A percentile compares a stretch with the other conserved stretches of the same genome.
Evolutionary conservation across 257 asterid species (phyloP).

Genomic region (Rehmannia glutinosa): DNA sequence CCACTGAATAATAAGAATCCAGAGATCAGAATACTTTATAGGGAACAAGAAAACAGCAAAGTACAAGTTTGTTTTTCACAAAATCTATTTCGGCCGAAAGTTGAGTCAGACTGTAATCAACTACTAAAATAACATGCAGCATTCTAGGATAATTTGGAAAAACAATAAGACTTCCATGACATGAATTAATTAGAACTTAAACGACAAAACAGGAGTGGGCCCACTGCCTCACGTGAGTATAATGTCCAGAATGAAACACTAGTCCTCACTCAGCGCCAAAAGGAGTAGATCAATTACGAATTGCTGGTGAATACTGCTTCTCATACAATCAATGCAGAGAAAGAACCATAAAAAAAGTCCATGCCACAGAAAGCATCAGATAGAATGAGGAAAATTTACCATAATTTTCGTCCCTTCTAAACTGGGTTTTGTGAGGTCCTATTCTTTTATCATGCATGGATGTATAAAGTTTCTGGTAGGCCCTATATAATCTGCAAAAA

Average conservation of each 20-base stretch:
- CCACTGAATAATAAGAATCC: background rate
- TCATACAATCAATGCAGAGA: constrained; percentile 2
- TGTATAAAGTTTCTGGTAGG: constrained; percentile 69
- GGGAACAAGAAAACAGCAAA: background rate
- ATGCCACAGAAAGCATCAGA: background rate
- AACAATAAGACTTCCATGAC: background rate
- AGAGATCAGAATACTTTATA: background rate
- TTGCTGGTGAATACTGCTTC: background rate
- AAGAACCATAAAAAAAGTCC: background rate
- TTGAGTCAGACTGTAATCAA: background rate
- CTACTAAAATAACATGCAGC: background rate
- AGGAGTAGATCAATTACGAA: background rate
- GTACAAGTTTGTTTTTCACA: too few relatives aligned
- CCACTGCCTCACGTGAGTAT: background rate
- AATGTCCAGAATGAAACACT: background rate
- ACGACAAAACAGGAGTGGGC: background rate
- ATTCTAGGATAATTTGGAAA: too few relatives aligned
- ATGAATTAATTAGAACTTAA: background rate
- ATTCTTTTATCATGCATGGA: constrained; percentile 84
- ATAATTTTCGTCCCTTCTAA: constrained; percentile 88
- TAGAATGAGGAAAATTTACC: constrained; percentile 39
- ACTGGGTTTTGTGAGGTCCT: constrained; percentile 95
- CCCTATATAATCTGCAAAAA: constrained; percentile 68
- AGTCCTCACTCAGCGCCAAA: background rate
- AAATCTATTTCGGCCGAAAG: too few relatives aligned